These are phyloP conservation scores for Sphaerulina populicola DNA, from an alignment of 2,329 filamentous ascomycete species.

Conservation along the genomic window DNA sequence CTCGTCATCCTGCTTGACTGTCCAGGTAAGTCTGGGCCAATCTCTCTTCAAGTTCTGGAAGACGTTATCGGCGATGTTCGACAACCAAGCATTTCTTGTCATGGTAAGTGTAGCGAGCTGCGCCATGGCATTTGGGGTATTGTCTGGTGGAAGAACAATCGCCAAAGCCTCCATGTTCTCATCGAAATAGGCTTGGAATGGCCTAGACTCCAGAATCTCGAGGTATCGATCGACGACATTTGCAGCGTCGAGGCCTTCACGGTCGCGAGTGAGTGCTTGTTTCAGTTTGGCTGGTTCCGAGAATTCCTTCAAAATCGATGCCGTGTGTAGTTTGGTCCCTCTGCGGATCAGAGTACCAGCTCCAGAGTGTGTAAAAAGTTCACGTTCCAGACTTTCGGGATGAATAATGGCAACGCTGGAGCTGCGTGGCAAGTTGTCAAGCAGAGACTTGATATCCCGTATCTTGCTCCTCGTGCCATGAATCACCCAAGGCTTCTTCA, in stretches of 20 bases:
- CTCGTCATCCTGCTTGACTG: conserved; percentile 91
- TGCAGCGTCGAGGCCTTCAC: conserved; percentile 70
- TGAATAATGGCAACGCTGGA: conserved; percentile 97
- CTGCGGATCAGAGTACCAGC: conserved; percentile 87
- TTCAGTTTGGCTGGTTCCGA: conserved; percentile 69
- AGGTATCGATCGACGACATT: conserved; percentile 82
- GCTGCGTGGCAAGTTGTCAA: conserved; percentile 78
- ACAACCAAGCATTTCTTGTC: conserved; percentile 89
- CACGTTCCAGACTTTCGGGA: conserved; percentile 89
- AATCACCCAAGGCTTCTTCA: conserved; percentile 89
- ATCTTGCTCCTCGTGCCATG: conserved; percentile 96
- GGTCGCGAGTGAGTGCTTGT: conserved; percentile 70
- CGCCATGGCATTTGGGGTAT: conserved; percentile 60
- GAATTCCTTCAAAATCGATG: conserved; percentile 63
- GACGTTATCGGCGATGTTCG: conserved; percentile 90
- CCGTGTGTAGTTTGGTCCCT: conserved; percentile 78
- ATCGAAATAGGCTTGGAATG: conserved; percentile 91
- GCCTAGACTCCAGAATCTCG: conserved; percentile 62
- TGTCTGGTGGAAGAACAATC: conserved; percentile 69
- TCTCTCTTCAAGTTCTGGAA: conserved; percentile 92
- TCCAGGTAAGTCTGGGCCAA: conserved; percentile 84
- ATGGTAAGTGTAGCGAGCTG: conserved; percentile 86
- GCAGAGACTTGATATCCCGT: conserved; percentile 88
- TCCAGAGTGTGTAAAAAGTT: conserved; percentile 91
- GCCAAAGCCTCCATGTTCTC: conserved; percentile 88